Evolutionary conservation across 257 asterid species (phyloP), one percentile per base, ranked within the genome.

Genomic region (Solanum piurae): DNA sequence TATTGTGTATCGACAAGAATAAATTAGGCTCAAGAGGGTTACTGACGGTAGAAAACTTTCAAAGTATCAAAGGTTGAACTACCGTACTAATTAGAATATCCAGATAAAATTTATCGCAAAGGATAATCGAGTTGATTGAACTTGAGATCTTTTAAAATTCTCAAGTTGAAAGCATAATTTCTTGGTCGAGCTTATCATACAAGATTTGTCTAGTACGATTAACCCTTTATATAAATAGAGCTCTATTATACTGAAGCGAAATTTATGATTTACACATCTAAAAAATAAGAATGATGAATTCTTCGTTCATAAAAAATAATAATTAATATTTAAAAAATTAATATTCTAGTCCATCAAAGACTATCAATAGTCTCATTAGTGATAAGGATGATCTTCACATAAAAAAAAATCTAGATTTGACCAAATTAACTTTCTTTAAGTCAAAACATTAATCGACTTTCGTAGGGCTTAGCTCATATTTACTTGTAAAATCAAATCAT

Each of bases 191-290:
- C 5, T 68, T 68, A 68, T 29, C 21, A 6, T 0, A 27, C 1
- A 12, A 0, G 0, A 7, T 3, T 29, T 27, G 0, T 68, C 0
- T 68, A 64, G 3, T 64, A 12, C 1, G 1, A 68, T 68, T 6
- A 9, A 68, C 3, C 6, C 18, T 11, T 68, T 29, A 68, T 68
- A 68, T 68, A 25, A 66, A 11, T 25, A 2, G 0, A 2, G 2
- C 1, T 0, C 29, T 9, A 60, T 55, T 1, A 60, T 60, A 60
- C 12, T 60, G 0, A 23, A 23, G 27, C 5, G 0, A 20, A 1
- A 58, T 58, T 58, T 58, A 58, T 58, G 0, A 20, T 3, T 16
- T 55, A 20, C 25, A 20, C 11, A 7, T 55, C 10, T 55, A 7
- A 55, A 55, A 58, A 20, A 58, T 21, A 21, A 55, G 5, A 20